Evolutionary conservation across 2,329 filamentous ascomycete species (phyloP).

Genomic region (Bipolaris zeicola): DNA sequence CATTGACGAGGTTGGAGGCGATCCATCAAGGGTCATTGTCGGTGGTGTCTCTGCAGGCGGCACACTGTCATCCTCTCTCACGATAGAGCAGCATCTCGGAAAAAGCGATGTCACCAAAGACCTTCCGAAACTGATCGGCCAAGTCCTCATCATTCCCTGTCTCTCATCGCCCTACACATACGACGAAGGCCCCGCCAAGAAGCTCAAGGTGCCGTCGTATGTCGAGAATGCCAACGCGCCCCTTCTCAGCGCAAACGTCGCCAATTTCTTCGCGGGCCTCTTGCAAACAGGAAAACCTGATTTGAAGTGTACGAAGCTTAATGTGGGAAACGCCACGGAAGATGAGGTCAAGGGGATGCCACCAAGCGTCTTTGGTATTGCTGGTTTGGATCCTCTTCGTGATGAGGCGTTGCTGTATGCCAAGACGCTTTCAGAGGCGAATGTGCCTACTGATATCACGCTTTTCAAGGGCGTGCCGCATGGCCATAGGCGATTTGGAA

Average conservation of each 20-base stretch:
- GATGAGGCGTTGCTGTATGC: slow-evolving; percentile 58
- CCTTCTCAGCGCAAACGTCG: slow-evolving; percentile 49
- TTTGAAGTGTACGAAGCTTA: slow-evolving; percentile 40
- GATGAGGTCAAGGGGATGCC: slow-evolving; percentile 52
- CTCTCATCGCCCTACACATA: slow-evolving; percentile 50
- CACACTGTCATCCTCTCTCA: slow-evolving; percentile 56
- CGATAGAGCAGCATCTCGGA: slow-evolving; percentile 53
- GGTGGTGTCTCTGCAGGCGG: slow-evolving; percentile 59
- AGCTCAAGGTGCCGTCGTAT: slow-evolving; percentile 51
- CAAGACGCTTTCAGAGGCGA: slow-evolving; percentile 49
- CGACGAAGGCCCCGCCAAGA: slow-evolving; percentile 44
- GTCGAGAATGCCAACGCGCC: slow-evolving; percentile 55
- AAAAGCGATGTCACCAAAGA: slow-evolving; percentile 36
- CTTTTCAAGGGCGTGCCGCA: slow-evolving; percentile 62
- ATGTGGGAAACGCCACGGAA: slow-evolving; percentile 40
- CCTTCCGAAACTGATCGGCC: slow-evolving; percentile 53
- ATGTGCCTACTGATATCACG: slow-evolving; percentile 57
- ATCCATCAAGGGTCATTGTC: slow-evolving; percentile 53
- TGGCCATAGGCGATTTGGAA: slow-evolving; percentile 56
- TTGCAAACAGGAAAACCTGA: slow-evolving; percentile 31
- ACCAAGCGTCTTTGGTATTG: slow-evolving; percentile 56
- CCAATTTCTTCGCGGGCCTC: slow-evolving; percentile 41
- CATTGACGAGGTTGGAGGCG: slow-evolving; percentile 48
- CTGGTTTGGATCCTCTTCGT: slow-evolving; percentile 56
- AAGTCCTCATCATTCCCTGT: slow-evolving; percentile 49